Evolutionary conservation across 129 eudicot species (phyloP).

Genomic region (Flaveria brownii): DNA sequence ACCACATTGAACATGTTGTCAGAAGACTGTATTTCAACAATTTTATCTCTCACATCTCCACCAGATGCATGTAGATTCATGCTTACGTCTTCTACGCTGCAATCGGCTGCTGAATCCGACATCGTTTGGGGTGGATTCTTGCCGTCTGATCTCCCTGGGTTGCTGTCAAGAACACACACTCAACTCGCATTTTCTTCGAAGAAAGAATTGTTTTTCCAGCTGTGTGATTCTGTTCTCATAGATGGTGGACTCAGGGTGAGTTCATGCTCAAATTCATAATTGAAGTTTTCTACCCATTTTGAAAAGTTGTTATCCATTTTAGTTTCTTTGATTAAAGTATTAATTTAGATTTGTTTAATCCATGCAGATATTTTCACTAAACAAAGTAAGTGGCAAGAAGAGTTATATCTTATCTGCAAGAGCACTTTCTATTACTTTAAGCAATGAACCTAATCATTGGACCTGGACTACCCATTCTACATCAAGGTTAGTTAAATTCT

Average conservation of each 20-base stretch:
- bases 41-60: conserved; percentile 33
- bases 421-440: conserved; percentile 45
- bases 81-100: conserved; percentile 21
- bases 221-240: conserved; percentile 52
- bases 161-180: conserved; percentile 44
- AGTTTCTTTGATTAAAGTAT: neutral
- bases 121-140: conserved; percentile 30
- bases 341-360: neutral
- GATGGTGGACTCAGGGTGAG: conserved; percentile 66
- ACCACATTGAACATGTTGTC: conserved; percentile 34
- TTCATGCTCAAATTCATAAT: neutral
- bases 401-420: conserved; percentile 47
- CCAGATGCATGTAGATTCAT: conserved; percentile 30
- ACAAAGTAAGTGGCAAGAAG: conserved; percentile 50
- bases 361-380: conserved; percentile 53
- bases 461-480: conserved; percentile 44
- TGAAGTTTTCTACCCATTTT: neutral
- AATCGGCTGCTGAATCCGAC: conserved; percentile 32
- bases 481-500: conserved; percentile 46
- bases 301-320: neutral
- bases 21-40: conserved; percentile 39
- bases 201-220: conserved; percentile 45
- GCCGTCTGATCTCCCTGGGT: conserved; percentile 30
- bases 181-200: conserved; percentile 44
- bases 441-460: conserved; percentile 52